Evolutionary conservation across 2,329 filamentous ascomycete genomes (phyloP).

Genomic region (Fusarium guadeloupense): DNA sequence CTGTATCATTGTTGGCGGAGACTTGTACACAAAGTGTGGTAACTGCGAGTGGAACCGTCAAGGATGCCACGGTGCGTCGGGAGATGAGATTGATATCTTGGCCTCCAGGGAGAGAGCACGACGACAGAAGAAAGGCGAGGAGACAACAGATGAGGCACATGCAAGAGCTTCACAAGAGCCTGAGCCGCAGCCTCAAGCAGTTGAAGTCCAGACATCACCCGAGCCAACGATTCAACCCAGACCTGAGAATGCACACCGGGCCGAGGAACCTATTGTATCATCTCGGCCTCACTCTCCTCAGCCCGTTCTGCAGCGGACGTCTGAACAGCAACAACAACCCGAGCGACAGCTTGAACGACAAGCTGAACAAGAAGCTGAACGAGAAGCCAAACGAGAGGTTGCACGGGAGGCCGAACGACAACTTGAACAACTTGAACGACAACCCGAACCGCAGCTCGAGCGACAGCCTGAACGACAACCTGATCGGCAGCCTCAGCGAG

Average conservation of each 20-base stretch:
- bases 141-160: not conserved
- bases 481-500: not conserved
- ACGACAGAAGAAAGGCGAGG: constrained; percentile 15
- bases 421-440: not conserved
- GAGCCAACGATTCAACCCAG: not conserved
- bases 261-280: constrained; percentile 13
- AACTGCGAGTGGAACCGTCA: constrained; percentile 62
- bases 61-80: constrained; percentile 48
- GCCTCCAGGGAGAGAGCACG: constrained; percentile 30
- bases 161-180: not conserved
- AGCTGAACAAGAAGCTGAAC: not conserved
- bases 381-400: not conserved
- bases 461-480: not conserved
- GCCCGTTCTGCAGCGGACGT: not conserved
- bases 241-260: not conserved
- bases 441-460: not conserved
- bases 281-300: constrained; percentile 16
- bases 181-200: constrained; percentile 15
- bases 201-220: constrained; percentile 17
- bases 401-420: not conserved
- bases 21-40: constrained; percentile 57
- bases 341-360: not conserved
- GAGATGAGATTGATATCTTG: constrained; percentile 33
- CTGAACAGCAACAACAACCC: constrained; percentile 5
- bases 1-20: constrained; percentile 55